These are phyloP conservation scores for Pseudovirgaria hyperparasitica DNA, from an alignment of 2,329 filamentous ascomycete genomes.

Conservation along the genomic window DNA sequence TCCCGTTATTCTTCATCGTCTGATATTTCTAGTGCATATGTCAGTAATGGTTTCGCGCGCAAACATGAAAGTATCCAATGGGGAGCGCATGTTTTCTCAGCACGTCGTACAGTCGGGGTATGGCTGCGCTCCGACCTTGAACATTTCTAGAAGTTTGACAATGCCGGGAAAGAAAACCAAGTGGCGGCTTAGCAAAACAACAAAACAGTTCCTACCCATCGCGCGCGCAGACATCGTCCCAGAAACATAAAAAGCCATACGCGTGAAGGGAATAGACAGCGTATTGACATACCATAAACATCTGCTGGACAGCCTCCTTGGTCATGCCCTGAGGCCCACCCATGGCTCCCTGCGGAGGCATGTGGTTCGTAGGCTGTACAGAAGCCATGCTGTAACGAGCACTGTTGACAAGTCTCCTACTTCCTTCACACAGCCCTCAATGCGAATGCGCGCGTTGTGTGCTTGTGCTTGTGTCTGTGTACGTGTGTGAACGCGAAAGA, in stretches of 20 bases:
- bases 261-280: conserved; percentile 5
- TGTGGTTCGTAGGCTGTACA: conserved; percentile 57
- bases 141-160: too few species aligned
- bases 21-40: conserved; percentile 59
- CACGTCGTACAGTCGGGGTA: conserved; percentile 5
- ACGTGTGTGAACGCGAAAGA: conserved; percentile 1
- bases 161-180: too few species aligned
- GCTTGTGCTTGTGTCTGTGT: conserved; percentile 1
- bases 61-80: too few species aligned
- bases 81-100: conserved; percentile 3
- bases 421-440: background rate
- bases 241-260: conserved; percentile 2
- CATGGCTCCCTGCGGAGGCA: conserved; percentile 50
- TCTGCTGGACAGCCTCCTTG: conserved; percentile 65
- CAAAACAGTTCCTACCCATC: too few species aligned
- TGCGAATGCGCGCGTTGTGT: conserved; percentile 3
- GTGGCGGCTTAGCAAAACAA: too few species aligned
- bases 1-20: conserved; percentile 76
- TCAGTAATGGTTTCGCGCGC: conserved; percentile 20
- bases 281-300: conserved; percentile 45
- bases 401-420: conserved; percentile 2
- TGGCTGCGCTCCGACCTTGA: too few species aligned
- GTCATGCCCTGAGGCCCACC: conserved; percentile 56
- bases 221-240: too few species aligned
- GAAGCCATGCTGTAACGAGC: conserved; percentile 52